These are phyloP conservation scores for Diatrype stigma DNA, from an alignment of 2,329 filamentous ascomycete genomes.

Conservation along the genomic window DNA sequence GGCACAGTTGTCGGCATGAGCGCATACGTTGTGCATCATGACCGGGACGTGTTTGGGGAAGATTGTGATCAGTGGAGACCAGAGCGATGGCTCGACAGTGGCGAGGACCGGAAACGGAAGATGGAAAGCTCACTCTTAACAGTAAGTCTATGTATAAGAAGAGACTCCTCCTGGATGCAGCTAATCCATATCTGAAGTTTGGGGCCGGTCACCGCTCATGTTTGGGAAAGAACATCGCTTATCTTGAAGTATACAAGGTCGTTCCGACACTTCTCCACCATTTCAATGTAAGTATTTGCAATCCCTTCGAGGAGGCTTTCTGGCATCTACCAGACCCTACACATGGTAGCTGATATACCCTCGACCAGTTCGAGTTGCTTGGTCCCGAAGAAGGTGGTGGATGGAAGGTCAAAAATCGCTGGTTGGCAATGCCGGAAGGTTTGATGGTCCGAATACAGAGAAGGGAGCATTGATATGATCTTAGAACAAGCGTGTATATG, in stretches of 20 bases:
- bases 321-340: neutral
- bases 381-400: neutral
- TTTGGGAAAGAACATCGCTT: conserved; percentile 18
- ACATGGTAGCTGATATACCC: neutral
- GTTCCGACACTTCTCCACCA: conserved; percentile 9
- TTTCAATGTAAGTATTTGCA: conserved; percentile 2
- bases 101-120: conserved; percentile 2
- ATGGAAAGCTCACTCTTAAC: conserved; percentile 8
- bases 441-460: neutral
- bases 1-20: conserved; percentile 59
- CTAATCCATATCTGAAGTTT: conserved; percentile 1
- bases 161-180: neutral
- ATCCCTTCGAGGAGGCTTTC: neutral
- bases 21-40: conserved; percentile 57
- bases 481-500: neutral
- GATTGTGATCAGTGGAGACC: conserved; percentile 54
- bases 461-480: neutral
- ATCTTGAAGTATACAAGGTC: conserved; percentile 18
- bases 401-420: neutral
- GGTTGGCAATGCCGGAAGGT: neutral
- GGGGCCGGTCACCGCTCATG: conserved; percentile 13
- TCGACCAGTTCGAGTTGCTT: neutral
- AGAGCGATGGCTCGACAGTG: conserved; percentile 45
- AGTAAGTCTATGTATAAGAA: neutral
- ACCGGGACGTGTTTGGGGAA: conserved; percentile 50